Percentiles rank a stretch among this genome's conserved stretches.
phyloP scores from a whole-genome alignment of 2,329 filamentous ascomycete species.

The Corinectria fuckeliana region DNA sequence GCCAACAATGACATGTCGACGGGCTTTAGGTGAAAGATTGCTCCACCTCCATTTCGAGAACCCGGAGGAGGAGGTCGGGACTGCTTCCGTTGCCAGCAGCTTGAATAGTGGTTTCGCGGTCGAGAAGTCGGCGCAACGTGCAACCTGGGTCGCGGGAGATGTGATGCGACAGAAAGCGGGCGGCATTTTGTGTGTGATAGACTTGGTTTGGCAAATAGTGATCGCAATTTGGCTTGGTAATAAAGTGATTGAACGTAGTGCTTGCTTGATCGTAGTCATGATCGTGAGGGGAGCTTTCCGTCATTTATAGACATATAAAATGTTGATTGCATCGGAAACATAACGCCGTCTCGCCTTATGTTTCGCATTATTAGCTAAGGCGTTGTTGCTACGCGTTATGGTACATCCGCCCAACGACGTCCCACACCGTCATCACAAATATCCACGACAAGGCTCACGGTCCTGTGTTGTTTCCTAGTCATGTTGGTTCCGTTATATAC shows the following conservation, averaged over 20 bases:
- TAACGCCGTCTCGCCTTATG: constrained; percentile 10
- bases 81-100: constrained; percentile 11
- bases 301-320: constrained; percentile 1
- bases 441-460: neutral
- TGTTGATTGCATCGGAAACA: neutral
- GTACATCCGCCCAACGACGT: neutral
- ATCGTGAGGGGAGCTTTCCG: neutral
- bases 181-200: constrained; percentile 22
- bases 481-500: neutral
- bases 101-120: constrained; percentile 25
- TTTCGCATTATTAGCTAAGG: too few relatives aligned
- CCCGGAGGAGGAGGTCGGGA: neutral
- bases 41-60: constrained; percentile 34
- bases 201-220: neutral
- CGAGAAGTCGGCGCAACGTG: constrained; percentile 32
- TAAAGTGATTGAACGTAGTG: neutral
- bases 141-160: constrained; percentile 15
- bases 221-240: neutral
- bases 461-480: neutral
- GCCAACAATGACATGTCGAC: constrained; percentile 35
- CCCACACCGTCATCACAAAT: neutral
- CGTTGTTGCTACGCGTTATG: constrained; percentile 3
- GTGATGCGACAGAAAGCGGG: constrained; percentile 26
- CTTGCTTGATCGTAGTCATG: neutral
- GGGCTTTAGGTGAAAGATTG: constrained; percentile 37